A percentile compares a stretch with the other conserved stretches of the same genome.
Conservation (phyloP, 352 stramenopile species). For the Pythium plurisporium region DNA sequence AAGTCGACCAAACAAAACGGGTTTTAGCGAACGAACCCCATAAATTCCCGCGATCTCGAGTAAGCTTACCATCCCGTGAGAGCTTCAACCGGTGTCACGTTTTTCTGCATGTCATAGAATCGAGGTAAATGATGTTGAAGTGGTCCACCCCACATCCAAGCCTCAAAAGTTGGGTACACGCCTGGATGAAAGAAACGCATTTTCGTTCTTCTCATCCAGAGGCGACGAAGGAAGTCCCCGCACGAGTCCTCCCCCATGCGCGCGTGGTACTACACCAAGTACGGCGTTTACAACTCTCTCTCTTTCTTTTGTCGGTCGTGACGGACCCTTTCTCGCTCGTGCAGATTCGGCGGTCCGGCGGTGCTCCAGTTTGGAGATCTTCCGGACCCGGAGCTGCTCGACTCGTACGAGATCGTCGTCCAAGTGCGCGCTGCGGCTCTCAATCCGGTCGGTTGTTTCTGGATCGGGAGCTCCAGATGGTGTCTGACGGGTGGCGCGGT, state of each 20-base stretch:
- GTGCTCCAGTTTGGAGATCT: slow-evolving; percentile 61
- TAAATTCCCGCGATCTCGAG: not conserved
- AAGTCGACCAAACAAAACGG: slow-evolving; percentile 10
- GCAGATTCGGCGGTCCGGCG: slow-evolving; percentile 50
- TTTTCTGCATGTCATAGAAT: not conserved
- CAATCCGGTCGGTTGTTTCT: slow-evolving; percentile 43
- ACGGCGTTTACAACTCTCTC: not conserved
- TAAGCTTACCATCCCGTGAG: not conserved
- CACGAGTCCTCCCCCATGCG: slow-evolving; percentile 33
- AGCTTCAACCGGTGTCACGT: not conserved
- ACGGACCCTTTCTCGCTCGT: too few species aligned
- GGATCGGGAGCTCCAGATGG: not conserved
- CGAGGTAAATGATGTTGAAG: not conserved
- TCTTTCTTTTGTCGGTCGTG: too few species aligned
- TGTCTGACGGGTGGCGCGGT: not conserved
- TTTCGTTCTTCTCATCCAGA: not conserved
- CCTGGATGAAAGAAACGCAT: too few species aligned
- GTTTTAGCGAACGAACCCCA: slow-evolving; percentile 2
- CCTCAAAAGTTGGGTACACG: not conserved
- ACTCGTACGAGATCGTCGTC: slow-evolving; percentile 55
- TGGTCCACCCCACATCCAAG: not conserved
- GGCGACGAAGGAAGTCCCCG: too few species aligned
- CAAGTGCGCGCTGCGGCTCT: slow-evolving; percentile 57
- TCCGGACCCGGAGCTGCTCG: slow-evolving; percentile 40
- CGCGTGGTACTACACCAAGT: slow-evolving; percentile 78